phyloP scores from a whole-genome alignment of 495 filamentous ascomycete species.

The Penicillium steckii region DNA sequence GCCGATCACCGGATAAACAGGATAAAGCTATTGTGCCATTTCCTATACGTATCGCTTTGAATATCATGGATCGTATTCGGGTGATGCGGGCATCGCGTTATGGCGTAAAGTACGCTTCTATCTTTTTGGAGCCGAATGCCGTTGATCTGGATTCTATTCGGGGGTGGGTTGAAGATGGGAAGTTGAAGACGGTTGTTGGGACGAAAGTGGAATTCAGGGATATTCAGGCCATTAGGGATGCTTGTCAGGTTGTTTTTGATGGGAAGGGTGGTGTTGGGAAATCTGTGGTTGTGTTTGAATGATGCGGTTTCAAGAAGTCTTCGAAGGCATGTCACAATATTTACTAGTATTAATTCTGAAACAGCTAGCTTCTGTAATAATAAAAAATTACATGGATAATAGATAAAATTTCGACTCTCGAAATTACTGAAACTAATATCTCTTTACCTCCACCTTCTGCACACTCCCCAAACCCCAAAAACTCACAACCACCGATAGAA shows the following conservation, averaged over 20 bases:
- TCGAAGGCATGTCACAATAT: too few relatives aligned
- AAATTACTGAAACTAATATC: too few relatives aligned
- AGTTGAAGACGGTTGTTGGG: conserved; percentile 43
- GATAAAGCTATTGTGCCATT: conserved; percentile 27
- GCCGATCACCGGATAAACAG: conserved; percentile 14
- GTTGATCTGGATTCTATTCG: conserved; percentile 42
- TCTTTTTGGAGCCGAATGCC: conserved; percentile 32
- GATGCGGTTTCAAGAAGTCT: too few relatives aligned
- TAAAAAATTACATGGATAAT: too few relatives aligned
- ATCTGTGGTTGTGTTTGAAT: conserved; percentile 37
- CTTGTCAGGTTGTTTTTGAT: conserved; percentile 42
- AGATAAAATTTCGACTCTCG: too few relatives aligned
- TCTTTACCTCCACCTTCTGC: conserved; percentile 16
- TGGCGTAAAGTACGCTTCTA: conserved; percentile 37
- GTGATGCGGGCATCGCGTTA: conserved; percentile 24
- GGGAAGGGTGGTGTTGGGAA: conserved; percentile 56
- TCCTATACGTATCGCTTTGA: conserved; percentile 20
- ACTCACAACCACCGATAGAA: conserved; percentile 37
- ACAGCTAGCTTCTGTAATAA: too few relatives aligned
- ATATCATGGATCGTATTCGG: conserved; percentile 34
- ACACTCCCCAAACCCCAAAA: conserved; percentile 12
- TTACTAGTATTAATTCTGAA: too few relatives aligned
- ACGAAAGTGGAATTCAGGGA: conserved; percentile 40
- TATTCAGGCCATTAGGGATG: conserved; percentile 41
- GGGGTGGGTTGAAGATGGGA: conserved; percentile 40